Base-by-base conservation (phyloP, 805 yeast species). In the Barnettozyma salicaria region DNA sequence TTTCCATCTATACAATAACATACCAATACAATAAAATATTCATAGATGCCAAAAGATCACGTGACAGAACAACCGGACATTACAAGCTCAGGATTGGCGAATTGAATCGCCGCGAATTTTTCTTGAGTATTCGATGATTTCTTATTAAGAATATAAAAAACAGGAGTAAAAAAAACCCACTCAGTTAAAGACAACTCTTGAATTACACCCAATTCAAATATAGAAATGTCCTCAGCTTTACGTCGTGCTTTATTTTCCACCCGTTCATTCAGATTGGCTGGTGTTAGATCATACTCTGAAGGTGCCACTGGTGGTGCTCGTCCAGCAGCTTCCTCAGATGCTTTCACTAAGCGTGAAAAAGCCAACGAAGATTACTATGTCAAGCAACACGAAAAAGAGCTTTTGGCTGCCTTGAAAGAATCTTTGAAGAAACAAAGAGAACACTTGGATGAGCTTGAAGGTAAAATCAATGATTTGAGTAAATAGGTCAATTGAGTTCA, bases 371-470 rank as follows among this genome's bases (percentile, higher is more conserved):
- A 82, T 60, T 71, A 68, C 54, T 89, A 78, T 69, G 70, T 88
- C 64, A 85, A 77, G 65, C 80, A 86, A 67, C 95, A 83, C 59
- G 96, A 90, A 70, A 82, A 80, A 59, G 95, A 87, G 63, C 87
- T 82, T 70, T 70, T 88, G 60, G 78, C 75, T 56, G 72, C 74
- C 34, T 75, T 88, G 61, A 81, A 70, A 61, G 87, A 82, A 60
- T 75, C 81, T 56, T 71, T 88, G 61, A 76, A 80, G 62, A 70
- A 82, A 66, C 92, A 80, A 60, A 80, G 78, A 70, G 70, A 74
- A 45, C 72, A 76, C 56, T 59, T 78, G 49, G 70, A 72, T 43
- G 52, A 60, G 41, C 54, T 75, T 53, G 74, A 73, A 60, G 61
- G 68, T 45, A 69, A 72, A 55, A 57, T 69, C n/a, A 34, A 38